Evolutionary conservation across 305 asterid species (phyloP), one percentile per base, ranked within the genome.

Genomic region (Rubia peregrina): DNA sequence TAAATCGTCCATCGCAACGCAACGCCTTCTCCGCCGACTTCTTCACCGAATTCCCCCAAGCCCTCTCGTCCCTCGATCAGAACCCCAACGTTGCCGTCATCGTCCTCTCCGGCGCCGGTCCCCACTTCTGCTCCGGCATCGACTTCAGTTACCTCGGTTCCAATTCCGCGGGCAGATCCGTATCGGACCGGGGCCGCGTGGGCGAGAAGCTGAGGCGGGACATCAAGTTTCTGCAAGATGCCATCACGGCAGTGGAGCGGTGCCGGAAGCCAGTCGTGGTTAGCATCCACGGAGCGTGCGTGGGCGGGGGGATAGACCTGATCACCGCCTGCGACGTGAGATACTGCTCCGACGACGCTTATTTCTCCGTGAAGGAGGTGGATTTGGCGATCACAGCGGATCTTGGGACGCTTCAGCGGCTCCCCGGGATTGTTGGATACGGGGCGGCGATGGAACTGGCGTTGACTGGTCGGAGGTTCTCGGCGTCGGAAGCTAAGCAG

Each of bases 381-480:
- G 98, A 92, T 41, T 67, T 90, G 56, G 65, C 64, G 19, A 68
- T 53, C 51, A 53, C 64, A 6, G 98, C 99, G 40, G 97, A 94
- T 83, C 80, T 94, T 2, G 98, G 98, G 70, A 78, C 98, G 68
- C 89, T 94, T 40, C 99, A 94, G 93, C 84, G 99, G 87, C 89
- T 94, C 55, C 98, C 98, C 4, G 76, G 76, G 9, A 87, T 94
- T 30, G 95, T 94, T 0, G 99, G 99, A 63, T 87, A 78, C 63
- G 99, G 91, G 9, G 88, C 82, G 38, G 96, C 99, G 0, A 94
- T 88, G 96, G 99, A 94, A 49, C 75, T 94, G 79, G 88, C 96
- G 33, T 73, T 94, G 77, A 94, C 96, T 48, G 96, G 89, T 51
- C 82, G 98, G 74, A 79, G 80, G 70, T 83, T 91, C 71, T 77